Base-by-base conservation (phyloP, 83 land plant species). In the Diphasiastrum complanatum region DNA sequence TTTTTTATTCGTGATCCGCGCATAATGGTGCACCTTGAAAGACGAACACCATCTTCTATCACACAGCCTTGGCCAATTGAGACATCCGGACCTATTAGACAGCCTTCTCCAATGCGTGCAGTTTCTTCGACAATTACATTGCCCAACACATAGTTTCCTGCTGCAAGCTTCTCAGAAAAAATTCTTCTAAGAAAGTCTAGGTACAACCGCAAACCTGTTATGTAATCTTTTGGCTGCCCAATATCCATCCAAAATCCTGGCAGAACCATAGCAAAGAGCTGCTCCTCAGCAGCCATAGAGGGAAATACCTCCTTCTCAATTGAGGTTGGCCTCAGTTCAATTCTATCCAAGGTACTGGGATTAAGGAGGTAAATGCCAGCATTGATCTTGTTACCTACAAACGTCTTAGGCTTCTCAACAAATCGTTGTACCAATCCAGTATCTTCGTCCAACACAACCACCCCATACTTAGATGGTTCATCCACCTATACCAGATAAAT, bases 381-480 rank as follows among this genome's bases (percentile, higher is more conserved):
- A 72, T 89, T 89, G 66, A 89, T 89, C 67, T 89, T 89, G 83
- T 89, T 89, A 14, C 93, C 96, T 2, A 89, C 93, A 71, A 89
- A 89, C 10, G 69, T 35, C 37, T 83, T 79, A 38, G 95, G 92
- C 45, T 89, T 89, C 59, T 88, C 95, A 0, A 88, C 95, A 69
- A 92, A 89, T 37, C 68, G 78, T 23, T 85, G 84, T 3, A 92
- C 97, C 60, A 71, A 55, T 30, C 91, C 91, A 0, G 83, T 83
- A 4, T 71, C 69, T 33, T 88, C 96, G 10, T 89, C 91, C 81
- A 81, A 70, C 31, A 89, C 83, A 32, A 92, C 96, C 66, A 89
- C 97, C 45, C 96, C 97, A 63, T 89, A 92, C 46, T 92, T 92
- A 5, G 96, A 92, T 8, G 91, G 97, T 63, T 92, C 97, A 68